phyloP scores from a whole-genome alignment of 2,329 filamentous ascomycete species.

The Emmonsiellopsis sp. region DNA sequence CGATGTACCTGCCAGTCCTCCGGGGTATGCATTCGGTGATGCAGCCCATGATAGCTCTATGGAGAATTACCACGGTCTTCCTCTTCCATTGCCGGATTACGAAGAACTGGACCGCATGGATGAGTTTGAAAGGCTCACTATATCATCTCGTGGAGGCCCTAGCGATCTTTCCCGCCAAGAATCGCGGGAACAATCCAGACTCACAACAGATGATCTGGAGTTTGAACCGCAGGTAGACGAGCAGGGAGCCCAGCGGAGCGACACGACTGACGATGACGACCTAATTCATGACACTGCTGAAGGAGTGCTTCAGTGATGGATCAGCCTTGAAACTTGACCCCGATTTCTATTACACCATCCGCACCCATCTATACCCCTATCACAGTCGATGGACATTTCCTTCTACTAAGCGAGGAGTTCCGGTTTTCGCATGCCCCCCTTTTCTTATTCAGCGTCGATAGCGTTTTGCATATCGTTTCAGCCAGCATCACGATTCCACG shows the following conservation, averaged over 20 bases:
- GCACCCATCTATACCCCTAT: too few relatives aligned
- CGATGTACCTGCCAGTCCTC: conserved; percentile 81
- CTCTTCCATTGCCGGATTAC: conserved; percentile 31
- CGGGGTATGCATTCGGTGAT: conserved; percentile 48
- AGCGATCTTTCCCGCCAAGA: background rate
- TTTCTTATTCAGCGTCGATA: too few relatives aligned
- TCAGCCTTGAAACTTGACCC: too few relatives aligned
- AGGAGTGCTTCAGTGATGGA: background rate
- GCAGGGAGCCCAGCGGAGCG: background rate
- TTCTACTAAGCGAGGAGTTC: too few relatives aligned
- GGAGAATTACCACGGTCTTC: conserved; percentile 38
- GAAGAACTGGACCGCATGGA: conserved; percentile 39
- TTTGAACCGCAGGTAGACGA: background rate
- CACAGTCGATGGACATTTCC: too few relatives aligned
- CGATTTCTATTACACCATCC: too few relatives aligned
- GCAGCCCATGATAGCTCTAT: conserved; percentile 30
- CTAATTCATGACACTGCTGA: background rate
- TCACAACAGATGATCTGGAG: conserved; percentile 3
- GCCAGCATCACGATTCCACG: too few relatives aligned
- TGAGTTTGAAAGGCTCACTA: conserved; percentile 7
- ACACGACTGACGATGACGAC: background rate
- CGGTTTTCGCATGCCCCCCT: too few relatives aligned
- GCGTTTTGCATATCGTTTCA: too few relatives aligned
- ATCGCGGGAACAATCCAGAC: background rate
- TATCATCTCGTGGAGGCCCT: background rate